Evolutionary conservation across 2,329 filamentous ascomycete species (phyloP), one percentile per base, ranked within the genome.

Genomic region (Paraphaeosphaeria sporulosa): DNA sequence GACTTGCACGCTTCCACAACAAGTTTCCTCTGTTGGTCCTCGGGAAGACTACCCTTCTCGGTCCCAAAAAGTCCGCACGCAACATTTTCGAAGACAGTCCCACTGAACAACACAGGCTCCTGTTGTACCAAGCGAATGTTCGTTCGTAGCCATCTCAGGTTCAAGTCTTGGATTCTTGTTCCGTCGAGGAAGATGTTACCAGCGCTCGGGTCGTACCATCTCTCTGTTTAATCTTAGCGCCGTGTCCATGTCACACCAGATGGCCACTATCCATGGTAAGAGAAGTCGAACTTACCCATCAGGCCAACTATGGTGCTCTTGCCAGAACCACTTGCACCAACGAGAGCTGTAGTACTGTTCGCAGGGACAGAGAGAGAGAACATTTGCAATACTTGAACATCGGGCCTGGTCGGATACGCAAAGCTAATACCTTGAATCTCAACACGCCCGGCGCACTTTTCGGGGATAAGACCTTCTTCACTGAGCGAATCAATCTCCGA

Each of bases 241-340:
- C 79, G 36, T 93, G 93, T 79, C 0, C 96, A 17, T n/a, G 5
- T 13, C 4, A 32, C 32, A 9, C 3, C 1, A 34, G 17, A 1
- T 13, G 90, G 25, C 13, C 4, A 23, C 17, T 15, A 44, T 23
- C 3, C 6, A 17, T 23, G 12, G 17, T 19, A 15, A 19, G 27
- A 51, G 36, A 42, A 23, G 4, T 9, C 19, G 36, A 44, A 47
- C 63, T 44, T 55, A 66, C 65, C 65, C 21, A 72, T 36, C 23
- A 98, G 83, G 10, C 94, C 94, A 32, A 98, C 89, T 63, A 98
- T 93, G 0, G 94, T 98, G 71, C 90, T 94, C 81, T 98, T 99
- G 40, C 95, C 95, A 40, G 91, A 96, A 3, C 95, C 95, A 23
- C 94, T 97, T 0, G 94, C 91, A 57, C 95, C 95, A 8, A 99